A percentile compares a stretch with the other conserved stretches of the same genome.
Conservation (phyloP, 192 early-diverging fungal genomes). For the Linnemannia zychae region DNA sequence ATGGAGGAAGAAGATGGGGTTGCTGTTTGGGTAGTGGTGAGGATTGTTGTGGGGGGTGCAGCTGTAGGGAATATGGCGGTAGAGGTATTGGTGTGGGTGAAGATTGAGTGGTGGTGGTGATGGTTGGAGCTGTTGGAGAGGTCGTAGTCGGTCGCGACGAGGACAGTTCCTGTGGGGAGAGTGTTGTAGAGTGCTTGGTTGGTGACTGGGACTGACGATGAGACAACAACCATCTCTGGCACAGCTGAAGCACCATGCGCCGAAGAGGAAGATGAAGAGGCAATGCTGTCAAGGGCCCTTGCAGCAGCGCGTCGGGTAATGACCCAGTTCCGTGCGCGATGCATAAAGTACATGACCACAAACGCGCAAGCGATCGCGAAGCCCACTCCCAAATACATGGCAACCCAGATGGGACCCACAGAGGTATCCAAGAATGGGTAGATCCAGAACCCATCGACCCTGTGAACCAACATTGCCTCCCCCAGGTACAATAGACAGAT, state of each 20-base stretch:
- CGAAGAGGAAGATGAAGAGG: no score
- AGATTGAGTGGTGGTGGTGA: not conserved
- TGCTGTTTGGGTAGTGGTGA: not conserved
- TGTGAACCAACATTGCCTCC: slow-evolving; percentile 32
- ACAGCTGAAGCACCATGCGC: not conserved
- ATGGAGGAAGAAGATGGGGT: not conserved
- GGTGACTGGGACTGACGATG: not conserved
- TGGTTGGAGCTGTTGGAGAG: not conserved
- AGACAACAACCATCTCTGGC: not conserved
- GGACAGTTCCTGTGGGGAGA: not conserved
- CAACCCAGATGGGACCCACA: slow-evolving; percentile 30
- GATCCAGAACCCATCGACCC: slow-evolving; percentile 48
- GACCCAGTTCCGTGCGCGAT: slow-evolving; percentile 20
- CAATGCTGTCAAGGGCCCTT: not conserved
- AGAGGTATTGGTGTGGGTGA: not conserved
- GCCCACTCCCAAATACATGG: slow-evolving; percentile 32
- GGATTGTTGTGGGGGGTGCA: not conserved
- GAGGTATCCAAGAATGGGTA: slow-evolving; percentile 48
- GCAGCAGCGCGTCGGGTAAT: not conserved
- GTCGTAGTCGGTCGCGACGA: not conserved
- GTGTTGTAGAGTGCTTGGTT: not conserved
- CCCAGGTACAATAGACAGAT: slow-evolving; percentile 38
- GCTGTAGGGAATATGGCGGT: not conserved
- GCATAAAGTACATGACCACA: slow-evolving; percentile 32
- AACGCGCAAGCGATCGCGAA: slow-evolving; percentile 34